A percentile compares a stretch with the other conserved stretches of the same genome.
These are phyloP conservation scores for Ustulina deusta DNA, from an alignment of 2,329 filamentous ascomycete species.

Conservation along the genomic window DNA sequence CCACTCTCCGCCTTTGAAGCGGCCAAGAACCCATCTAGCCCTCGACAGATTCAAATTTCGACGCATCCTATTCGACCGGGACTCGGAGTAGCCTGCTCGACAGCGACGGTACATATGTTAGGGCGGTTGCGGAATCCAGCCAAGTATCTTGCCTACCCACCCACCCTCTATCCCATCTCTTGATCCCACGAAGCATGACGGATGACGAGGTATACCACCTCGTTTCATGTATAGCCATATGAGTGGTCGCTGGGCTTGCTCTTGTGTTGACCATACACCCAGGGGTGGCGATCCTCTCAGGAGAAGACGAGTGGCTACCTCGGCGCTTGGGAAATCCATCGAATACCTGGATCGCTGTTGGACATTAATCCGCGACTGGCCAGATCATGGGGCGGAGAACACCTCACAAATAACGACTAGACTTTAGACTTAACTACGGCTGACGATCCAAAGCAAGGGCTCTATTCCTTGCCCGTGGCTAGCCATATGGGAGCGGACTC, in stretches of 20 bases:
- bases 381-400: conserved; percentile 2
- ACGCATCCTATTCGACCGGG: conserved; percentile 13
- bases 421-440: background rate
- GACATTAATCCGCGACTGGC: background rate
- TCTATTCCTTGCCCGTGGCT: background rate
- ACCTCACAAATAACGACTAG: conserved; percentile 13
- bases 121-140: conserved; percentile 20
- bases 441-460: conserved; percentile 3
- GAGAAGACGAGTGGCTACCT: conserved; percentile 11
- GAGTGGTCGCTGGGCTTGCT: background rate
- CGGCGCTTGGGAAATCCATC: conserved; percentile 17
- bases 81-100: conserved; percentile 12
- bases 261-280: conserved; percentile 3
- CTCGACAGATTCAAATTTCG: conserved; percentile 1
- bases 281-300: conserved; percentile 16
- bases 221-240: conserved; percentile 26
- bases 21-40: conserved; percentile 11
- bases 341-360: conserved; percentile 17
- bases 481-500: conserved; percentile 6
- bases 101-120: conserved; percentile 20
- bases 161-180: conserved; percentile 23
- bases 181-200: conserved; percentile 25
- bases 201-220: conserved; percentile 13
- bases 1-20: conserved; percentile 16
- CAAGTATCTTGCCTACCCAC: conserved; percentile 11